Evolutionary conservation across 306 rosid genomes (phyloP).

Genomic region (Purshia tridentata): DNA sequence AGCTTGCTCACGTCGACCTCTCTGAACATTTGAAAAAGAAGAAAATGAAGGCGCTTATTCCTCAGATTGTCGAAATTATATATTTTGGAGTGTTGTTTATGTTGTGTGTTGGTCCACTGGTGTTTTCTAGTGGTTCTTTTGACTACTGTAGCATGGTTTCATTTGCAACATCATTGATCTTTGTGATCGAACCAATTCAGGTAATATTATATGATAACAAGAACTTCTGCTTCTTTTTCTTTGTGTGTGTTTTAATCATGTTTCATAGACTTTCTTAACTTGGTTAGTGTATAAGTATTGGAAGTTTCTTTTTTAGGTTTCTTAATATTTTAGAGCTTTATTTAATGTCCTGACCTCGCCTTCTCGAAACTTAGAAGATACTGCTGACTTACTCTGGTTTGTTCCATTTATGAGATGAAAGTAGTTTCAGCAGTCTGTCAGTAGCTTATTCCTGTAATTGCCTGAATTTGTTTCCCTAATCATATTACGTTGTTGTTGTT

Average conservation of each 20-base stretch:
- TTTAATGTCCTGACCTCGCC: not conserved
- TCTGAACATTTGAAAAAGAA: constrained; percentile 58
- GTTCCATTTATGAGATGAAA: not conserved
- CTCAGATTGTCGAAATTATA: constrained; percentile 67
- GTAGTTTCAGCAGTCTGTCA: not conserved
- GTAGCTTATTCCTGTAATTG: not conserved
- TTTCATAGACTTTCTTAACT: not conserved
- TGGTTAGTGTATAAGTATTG: not conserved
- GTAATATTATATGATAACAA: constrained; percentile 36
- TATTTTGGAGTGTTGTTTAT: constrained; percentile 57
- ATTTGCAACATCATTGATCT: constrained; percentile 68
- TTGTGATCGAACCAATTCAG: constrained; percentile 83
- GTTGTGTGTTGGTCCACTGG: constrained; percentile 53
- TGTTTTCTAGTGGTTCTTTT: constrained; percentile 61
- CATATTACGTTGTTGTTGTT: constrained; percentile 17
- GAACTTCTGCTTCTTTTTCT: not conserved
- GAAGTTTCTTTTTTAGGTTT: not conserved
- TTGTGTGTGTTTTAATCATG: not conserved
- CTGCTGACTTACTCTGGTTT: not conserved
- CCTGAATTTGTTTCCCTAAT: constrained; percentile 5
- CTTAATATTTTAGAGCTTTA: not conserved
- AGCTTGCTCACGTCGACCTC: constrained; percentile 62
- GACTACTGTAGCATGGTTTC: constrained; percentile 57
- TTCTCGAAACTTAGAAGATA: not conserved
- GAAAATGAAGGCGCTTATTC: constrained; percentile 84